phyloP scores from a whole-genome alignment of 1,284 basidiomycete species.

The Austropuccinia psidii region DNA sequence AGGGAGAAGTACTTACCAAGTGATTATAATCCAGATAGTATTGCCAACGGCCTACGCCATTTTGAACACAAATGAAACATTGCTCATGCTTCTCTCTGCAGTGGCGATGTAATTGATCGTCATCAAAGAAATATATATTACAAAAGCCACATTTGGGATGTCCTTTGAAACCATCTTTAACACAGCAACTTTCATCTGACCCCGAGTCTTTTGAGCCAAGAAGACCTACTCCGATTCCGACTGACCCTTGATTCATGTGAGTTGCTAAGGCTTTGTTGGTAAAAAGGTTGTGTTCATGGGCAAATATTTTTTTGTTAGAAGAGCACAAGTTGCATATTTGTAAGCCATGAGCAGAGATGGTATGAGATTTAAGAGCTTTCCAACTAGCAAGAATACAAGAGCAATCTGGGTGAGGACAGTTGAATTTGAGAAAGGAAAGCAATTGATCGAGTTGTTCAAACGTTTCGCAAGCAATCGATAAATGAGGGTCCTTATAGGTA shows the following conservation, averaged over 20 bases:
- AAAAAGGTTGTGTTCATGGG: constrained; percentile 88
- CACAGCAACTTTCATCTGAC: neutral
- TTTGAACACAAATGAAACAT: constrained; percentile 80
- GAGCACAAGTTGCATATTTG: constrained; percentile 85
- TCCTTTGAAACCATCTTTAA: constrained; percentile 51
- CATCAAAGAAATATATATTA: constrained; percentile 75
- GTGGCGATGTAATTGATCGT: constrained; percentile 87
- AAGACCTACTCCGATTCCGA: constrained; percentile 48
- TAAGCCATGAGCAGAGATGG: constrained; percentile 64
- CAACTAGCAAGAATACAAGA: constrained; percentile 77
- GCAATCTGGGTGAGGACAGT: constrained; percentile 54
- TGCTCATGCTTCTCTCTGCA: constrained; percentile 93
- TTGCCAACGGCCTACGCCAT: constrained; percentile 64
- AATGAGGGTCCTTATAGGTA: constrained; percentile 34
- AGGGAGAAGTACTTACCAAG: constrained; percentile 38
- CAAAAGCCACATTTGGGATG: constrained; percentile 90
- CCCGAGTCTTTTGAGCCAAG: constrained; percentile 31
- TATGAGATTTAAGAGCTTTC: constrained; percentile 77
- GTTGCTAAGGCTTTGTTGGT: constrained; percentile 60
- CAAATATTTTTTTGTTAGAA: constrained; percentile 83
- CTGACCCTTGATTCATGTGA: constrained; percentile 57
- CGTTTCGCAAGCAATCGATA: constrained; percentile 28
- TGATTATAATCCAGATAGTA: constrained; percentile 59
- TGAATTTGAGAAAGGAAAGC: constrained; percentile 69
- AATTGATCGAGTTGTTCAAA: constrained; percentile 69